phyloP scores from a whole-genome alignment of 2,329 filamentous ascomycete species.

The Dryadomyces quercivorus region DNA sequence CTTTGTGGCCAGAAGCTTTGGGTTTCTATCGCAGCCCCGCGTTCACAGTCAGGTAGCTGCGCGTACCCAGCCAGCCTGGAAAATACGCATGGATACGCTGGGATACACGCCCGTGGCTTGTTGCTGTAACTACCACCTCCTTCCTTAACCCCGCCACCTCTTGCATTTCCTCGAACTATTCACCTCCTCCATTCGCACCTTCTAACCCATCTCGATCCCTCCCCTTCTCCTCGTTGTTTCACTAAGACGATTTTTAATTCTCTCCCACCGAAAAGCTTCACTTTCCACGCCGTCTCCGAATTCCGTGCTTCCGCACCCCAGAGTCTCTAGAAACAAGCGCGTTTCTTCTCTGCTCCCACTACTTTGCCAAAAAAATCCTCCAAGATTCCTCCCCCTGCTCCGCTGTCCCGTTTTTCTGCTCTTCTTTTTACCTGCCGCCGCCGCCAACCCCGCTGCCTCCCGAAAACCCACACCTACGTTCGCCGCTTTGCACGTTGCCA shows the following conservation, averaged over 20 bases:
- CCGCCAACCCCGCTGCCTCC: conserved; percentile 1
- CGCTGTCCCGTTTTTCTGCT: neutral
- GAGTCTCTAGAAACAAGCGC: too few relatives aligned
- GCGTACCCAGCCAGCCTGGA: neutral
- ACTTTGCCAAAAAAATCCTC: neutral
- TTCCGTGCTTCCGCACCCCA: neutral
- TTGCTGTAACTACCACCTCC: conserved; percentile 9
- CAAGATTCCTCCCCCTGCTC: neutral
- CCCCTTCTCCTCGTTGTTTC: neutral
- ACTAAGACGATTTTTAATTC: neutral
- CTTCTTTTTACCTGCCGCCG: neutral
- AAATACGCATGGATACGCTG: neutral
- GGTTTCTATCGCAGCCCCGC: neutral
- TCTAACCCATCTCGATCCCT: conserved; percentile 4
- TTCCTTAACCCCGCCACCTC: neutral
- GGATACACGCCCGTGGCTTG: neutral
- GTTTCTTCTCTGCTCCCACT: neutral
- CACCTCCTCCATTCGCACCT: conserved; percentile 1
- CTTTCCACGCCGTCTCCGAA: neutral
- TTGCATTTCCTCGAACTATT: neutral
- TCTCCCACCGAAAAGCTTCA: neutral
- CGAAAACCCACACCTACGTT: conserved; percentile 1
- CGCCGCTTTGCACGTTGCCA: neutral
- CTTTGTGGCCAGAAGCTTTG: too few relatives aligned
- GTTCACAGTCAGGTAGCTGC: neutral